Percentiles rank a stretch among this genome's conserved stretches.
Conservation (phyloP, 2,329 filamentous ascomycete genomes). For the Aspergillus thermomutatus region DNA sequence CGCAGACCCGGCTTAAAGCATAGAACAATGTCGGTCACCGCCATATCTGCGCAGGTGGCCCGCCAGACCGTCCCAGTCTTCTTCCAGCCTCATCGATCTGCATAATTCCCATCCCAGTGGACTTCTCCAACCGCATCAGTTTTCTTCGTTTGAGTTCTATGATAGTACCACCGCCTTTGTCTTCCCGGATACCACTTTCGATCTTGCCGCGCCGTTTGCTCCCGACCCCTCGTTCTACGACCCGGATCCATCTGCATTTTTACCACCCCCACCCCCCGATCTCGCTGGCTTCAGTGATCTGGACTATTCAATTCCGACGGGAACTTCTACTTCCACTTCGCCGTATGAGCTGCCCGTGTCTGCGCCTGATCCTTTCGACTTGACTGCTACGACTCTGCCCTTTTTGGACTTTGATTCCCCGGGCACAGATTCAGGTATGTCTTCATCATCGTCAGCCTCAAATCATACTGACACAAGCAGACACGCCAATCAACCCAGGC, state of each 20-base stretch:
- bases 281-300: neutral
- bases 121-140: neutral
- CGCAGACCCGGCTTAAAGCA: constrained; percentile 13
- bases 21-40: constrained; percentile 14
- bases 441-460: too few relatives aligned
- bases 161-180: neutral
- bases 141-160: neutral
- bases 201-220: neutral
- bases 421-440: neutral
- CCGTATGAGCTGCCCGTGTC: neutral
- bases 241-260: neutral
- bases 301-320: neutral
- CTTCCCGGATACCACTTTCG: neutral
- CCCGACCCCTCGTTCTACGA: neutral
- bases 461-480: neutral
- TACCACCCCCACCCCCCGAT: neutral
- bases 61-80: constrained; percentile 5
- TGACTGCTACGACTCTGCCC: neutral
- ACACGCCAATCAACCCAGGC: neutral
- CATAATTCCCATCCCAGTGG: neutral
- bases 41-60: constrained; percentile 2
- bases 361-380: neutral
- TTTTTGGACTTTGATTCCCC: neutral
- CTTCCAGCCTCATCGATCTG: constrained; percentile 1
- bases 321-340: neutral